Evolutionary conservation across 352 stramenopile genomes (phyloP).

Genomic region (Phytophthora hybrid): DNA sequence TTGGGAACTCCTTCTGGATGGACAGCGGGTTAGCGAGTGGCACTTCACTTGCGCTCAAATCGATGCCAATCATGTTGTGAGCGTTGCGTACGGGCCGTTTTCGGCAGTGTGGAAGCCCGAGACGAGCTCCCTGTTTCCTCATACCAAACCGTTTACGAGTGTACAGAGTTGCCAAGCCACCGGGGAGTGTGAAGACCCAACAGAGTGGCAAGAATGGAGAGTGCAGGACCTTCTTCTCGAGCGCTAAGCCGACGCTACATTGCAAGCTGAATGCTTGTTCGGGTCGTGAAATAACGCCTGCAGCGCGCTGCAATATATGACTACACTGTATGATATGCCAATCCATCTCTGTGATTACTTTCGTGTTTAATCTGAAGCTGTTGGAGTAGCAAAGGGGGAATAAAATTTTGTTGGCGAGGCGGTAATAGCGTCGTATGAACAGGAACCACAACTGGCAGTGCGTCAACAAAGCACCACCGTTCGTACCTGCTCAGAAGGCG

Average conservation of each 20-base stretch:
- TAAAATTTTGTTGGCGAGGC: no score
- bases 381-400: no score
- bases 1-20: constrained; percentile 58
- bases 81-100: constrained; percentile 53
- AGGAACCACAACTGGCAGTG: background rate
- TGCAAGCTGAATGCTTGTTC: background rate
- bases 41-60: constrained; percentile 47
- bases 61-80: constrained; percentile 53
- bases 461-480: background rate
- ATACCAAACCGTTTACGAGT: background rate
- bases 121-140: constrained; percentile 55
- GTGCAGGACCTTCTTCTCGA: constrained; percentile 22
- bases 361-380: no score
- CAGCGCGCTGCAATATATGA: no score
- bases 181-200: background rate
- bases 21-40: constrained; percentile 49
- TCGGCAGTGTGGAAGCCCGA: constrained; percentile 52
- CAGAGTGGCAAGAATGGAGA: constrained; percentile 33
- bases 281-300: no score
- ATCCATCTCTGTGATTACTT: no score
- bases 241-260: background rate
- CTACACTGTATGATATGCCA: no score
- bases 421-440: no score
- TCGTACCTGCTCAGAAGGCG: background rate
- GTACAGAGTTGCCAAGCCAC: background rate